These are phyloP conservation scores for Alisma plantagoaquatica DNA, from an alignment of 106 monocot genomes.

Conservation along the genomic window DNA sequence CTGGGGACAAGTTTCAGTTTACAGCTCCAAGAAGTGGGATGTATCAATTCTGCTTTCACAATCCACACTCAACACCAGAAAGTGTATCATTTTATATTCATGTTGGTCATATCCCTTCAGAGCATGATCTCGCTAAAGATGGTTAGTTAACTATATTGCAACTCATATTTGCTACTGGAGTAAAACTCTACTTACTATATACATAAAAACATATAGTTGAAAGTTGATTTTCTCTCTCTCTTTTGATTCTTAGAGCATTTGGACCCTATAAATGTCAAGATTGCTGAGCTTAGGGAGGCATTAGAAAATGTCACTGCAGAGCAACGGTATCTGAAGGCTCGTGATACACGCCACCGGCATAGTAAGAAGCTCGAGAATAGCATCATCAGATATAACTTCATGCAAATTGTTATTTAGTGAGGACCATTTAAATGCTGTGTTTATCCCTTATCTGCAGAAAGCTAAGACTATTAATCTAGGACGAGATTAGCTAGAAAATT, in stretches of 20 bases:
- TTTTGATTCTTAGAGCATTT: constrained; percentile 68
- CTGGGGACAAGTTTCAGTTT: constrained; percentile 93
- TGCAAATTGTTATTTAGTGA: too few relatives aligned
- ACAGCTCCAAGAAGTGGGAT: constrained; percentile 81
- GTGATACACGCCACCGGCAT: constrained; percentile 76
- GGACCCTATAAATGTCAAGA: constrained; percentile 94
- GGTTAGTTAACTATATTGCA: constrained; percentile 31
- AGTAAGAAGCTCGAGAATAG: constrained; percentile 78
- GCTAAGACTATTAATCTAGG: too few relatives aligned
- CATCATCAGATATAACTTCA: too few relatives aligned
- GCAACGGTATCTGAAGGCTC: constrained; percentile 87
- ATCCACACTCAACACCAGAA: constrained; percentile 60
- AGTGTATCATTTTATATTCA: constrained; percentile 95
- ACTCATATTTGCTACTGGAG: background rate
- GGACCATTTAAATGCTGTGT: too few relatives aligned
- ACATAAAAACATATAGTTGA: background rate
- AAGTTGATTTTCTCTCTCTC: background rate
- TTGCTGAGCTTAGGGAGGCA: constrained; percentile 92
- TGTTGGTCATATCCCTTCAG: constrained; percentile 85
- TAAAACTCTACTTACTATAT: background rate
- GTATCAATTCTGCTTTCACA: constrained; percentile 98
- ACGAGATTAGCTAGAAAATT: too few relatives aligned
- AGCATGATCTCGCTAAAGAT: constrained; percentile 94
- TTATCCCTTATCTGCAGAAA: too few relatives aligned
- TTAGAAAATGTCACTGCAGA: constrained; percentile 87